These are phyloP conservation scores for Pulveroboletus sp. DNA, from an alignment of 768 basidiomycete species.

Conservation along the genomic window DNA sequence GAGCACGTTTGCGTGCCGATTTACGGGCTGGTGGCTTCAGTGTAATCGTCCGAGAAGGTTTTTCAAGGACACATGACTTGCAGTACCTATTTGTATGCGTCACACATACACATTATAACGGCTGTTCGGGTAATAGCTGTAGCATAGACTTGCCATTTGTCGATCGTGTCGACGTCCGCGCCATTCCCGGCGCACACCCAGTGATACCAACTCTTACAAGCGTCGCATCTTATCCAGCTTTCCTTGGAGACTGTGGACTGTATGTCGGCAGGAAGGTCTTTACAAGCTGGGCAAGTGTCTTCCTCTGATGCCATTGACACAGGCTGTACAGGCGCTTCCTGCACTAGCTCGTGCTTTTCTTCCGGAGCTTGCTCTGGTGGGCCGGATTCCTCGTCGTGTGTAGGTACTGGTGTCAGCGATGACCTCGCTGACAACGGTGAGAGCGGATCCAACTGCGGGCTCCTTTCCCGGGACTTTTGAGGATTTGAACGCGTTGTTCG, in stretches of 20 bases:
- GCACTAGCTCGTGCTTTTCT: conserved; percentile 15
- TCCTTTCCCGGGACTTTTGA: conserved; percentile 34
- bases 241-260: conserved; percentile 52
- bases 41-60: conserved; percentile 62
- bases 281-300: conserved; percentile 52
- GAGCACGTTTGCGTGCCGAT: conserved; percentile 68
- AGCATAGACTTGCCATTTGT: conserved; percentile 62
- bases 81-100: conserved; percentile 57
- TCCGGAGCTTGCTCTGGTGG: conserved; percentile 16
- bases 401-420: conserved; percentile 26
- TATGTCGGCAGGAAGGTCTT: conserved; percentile 28
- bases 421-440: conserved; percentile 30
- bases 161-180: conserved; percentile 60
- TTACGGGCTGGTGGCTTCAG: conserved; percentile 77
- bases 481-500: conserved; percentile 38
- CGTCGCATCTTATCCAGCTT: conserved; percentile 80
- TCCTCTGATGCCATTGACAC: conserved; percentile 19
- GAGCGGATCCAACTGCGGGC: conserved; percentile 30
- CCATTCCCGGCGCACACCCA: conserved; percentile 75
- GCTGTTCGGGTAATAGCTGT: conserved; percentile 10
- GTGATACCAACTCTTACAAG: conserved; percentile 80
- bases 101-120: conserved; percentile 14
- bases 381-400: conserved; percentile 13
- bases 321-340: conserved; percentile 9
- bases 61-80: conserved; percentile 52